These are phyloP conservation scores for Phytophthora kernoviae DNA, from an alignment of 352 stramenopile genomes.

Conservation along the genomic window DNA sequence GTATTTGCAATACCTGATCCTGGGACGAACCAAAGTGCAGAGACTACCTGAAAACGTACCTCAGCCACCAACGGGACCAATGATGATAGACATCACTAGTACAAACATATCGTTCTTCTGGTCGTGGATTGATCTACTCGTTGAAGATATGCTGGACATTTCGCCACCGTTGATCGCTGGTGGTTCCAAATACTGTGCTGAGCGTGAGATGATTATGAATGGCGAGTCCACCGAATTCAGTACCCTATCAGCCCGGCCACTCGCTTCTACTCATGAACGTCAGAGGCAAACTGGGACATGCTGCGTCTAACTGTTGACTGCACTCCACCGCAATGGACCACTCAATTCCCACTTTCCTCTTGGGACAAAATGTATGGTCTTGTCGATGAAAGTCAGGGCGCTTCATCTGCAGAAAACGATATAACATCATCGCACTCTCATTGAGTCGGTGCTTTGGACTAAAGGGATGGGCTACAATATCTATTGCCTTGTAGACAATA, in stretches of 20 bases:
- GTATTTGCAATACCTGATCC: slow-evolving; percentile 14
- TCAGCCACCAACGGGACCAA: neutral
- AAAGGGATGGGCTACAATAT: no score
- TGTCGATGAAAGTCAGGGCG: neutral
- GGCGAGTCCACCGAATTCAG: slow-evolving; percentile 11
- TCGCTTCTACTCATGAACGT: slow-evolving; percentile 26
- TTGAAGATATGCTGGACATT: slow-evolving; percentile 11
- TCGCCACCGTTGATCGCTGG: slow-evolving; percentile 14
- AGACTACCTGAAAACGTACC: slow-evolving; percentile 9
- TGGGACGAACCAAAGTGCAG: slow-evolving; percentile 16
- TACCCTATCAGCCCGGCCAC: neutral
- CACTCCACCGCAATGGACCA: neutral
- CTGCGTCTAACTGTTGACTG: slow-evolving; percentile 6
- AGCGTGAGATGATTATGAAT: slow-evolving; percentile 15
- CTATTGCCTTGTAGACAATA: no score
- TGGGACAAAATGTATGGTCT: neutral
- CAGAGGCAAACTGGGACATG: slow-evolving; percentile 17
- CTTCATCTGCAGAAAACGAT: no score
- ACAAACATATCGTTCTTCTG: slow-evolving; percentile 20
- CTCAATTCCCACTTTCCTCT: neutral
- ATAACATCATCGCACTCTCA: no score
- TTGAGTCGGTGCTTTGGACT: no score
- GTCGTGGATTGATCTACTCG: slow-evolving; percentile 29
- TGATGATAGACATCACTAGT: slow-evolving; percentile 16
- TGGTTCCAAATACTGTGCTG: slow-evolving; percentile 19